A percentile compares a stretch with the other conserved stretches of the same genome.
These are phyloP conservation scores for Quercus aquifolioides DNA, from an alignment of 306 rosid species.

Conservation along the genomic window DNA sequence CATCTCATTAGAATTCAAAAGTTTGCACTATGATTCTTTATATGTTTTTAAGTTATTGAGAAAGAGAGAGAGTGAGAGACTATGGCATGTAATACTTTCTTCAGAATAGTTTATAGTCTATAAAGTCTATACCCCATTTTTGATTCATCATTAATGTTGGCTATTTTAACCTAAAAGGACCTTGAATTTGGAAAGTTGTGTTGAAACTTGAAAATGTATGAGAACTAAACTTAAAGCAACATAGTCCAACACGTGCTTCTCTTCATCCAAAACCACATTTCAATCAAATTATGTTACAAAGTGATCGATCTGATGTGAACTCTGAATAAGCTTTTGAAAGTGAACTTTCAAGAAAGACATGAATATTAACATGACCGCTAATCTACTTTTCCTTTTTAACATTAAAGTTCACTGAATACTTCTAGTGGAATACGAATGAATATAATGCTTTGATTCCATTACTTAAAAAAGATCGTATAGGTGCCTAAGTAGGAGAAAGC, in stretches of 20 bases:
- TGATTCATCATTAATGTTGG: neutral
- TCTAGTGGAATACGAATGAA: neutral
- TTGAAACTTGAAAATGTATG: neutral
- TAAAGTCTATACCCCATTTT: neutral
- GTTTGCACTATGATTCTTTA: neutral
- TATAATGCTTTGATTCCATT: neutral
- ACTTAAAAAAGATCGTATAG: neutral
- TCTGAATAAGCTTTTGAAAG: constrained; percentile 7
- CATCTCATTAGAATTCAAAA: constrained; percentile 27
- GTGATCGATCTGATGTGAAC: neutral
- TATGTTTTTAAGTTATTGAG: neutral
- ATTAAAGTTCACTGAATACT: neutral
- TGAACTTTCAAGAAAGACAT: neutral
- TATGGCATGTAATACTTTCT: neutral
- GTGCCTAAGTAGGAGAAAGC: neutral
- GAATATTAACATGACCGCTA: neutral
- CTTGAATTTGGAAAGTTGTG: neutral
- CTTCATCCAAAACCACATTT: constrained; percentile 14
- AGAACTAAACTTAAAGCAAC: neutral
- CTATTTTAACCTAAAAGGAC: neutral
- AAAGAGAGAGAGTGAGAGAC: constrained; percentile 9
- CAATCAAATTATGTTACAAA: constrained; percentile 9
- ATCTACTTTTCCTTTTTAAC: neutral
- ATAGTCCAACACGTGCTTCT: neutral
- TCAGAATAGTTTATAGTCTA: neutral